A percentile compares a stretch with the other conserved stretches of the same genome.
phyloP scores from a whole-genome alignment of 83 land plant genomes.

The Larix sibirica region DNA sequence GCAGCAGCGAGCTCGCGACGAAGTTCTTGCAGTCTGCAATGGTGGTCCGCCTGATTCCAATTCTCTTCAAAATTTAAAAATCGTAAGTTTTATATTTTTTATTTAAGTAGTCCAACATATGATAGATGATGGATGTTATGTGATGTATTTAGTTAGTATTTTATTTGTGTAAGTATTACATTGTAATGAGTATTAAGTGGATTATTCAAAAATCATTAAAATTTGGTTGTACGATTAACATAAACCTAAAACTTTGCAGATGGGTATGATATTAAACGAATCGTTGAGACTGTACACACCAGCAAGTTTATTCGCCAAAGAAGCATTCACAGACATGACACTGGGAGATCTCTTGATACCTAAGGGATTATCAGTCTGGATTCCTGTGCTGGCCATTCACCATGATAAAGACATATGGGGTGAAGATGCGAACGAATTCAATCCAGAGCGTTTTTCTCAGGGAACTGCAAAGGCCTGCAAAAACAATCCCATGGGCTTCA shows the following conservation, averaged over 20 bases:
- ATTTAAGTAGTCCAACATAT: background rate
- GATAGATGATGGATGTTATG: background rate
- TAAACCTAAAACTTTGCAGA: slow-evolving; percentile 7
- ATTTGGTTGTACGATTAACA: too few relatives aligned
- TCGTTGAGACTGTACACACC: slow-evolving; percentile 30
- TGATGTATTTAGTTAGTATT: background rate
- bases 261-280: slow-evolving; percentile 29
- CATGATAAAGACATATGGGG: slow-evolving; percentile 30
- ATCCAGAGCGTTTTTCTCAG: slow-evolving; percentile 7
- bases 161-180: background rate
- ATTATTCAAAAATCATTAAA: too few relatives aligned
- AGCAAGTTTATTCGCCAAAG: slow-evolving; percentile 2
- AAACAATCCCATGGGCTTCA: slow-evolving; percentile 14
- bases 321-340: background rate
- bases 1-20: slow-evolving; percentile 45
- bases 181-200: too few relatives aligned
- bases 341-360: slow-evolving; percentile 23
- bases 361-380: background rate
- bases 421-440: slow-evolving; percentile 23
- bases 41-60: slow-evolving; percentile 10
- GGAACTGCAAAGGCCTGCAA: slow-evolving; percentile 16
- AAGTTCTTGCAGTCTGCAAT: slow-evolving; percentile 27
- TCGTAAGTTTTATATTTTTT: slow-evolving; percentile 22
- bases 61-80: slow-evolving; percentile 27
- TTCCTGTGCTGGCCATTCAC: slow-evolving; percentile 24